These are phyloP conservation scores for Mucor velutinosus DNA, from an alignment of 371 early-diverging fungal genomes.

Conservation along the genomic window DNA sequence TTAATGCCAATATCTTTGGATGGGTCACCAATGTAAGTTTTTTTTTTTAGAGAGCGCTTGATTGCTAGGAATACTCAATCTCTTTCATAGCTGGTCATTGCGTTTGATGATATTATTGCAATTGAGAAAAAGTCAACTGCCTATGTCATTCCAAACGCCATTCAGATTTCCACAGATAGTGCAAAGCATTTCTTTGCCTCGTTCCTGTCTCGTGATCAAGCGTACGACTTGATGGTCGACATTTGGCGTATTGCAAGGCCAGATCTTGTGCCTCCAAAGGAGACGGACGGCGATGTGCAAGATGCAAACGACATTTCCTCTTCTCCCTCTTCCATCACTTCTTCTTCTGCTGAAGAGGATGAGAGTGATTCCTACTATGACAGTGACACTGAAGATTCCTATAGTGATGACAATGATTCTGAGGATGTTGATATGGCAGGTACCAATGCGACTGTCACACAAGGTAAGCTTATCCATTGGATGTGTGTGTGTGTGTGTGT, in stretches of 20 bases:
- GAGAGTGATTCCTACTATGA: conserved; percentile 6
- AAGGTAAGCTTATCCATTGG: neutral
- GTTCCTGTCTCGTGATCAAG: conserved; percentile 80
- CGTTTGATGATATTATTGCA: conserved; percentile 79
- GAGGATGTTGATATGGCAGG: neutral
- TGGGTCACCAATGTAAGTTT: conserved; percentile 85
- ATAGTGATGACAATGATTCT: neutral
- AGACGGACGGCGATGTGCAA: neutral
- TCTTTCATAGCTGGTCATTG: conserved; percentile 68
- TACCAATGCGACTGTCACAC: neutral
- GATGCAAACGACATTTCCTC: neutral
- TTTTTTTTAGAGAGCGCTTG: neutral
- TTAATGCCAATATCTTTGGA: conserved; percentile 95
- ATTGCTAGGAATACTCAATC: neutral
- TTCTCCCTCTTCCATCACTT: conserved; percentile 7
- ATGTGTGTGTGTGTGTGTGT: neutral
- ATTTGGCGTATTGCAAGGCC: conserved; percentile 51
- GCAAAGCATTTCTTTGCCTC: conserved; percentile 82
- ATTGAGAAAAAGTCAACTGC: conserved; percentile 84
- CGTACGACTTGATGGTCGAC: conserved; percentile 67
- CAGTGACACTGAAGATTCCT: conserved; percentile 12
- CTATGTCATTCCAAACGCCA: conserved; percentile 85
- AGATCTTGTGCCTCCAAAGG: neutral
- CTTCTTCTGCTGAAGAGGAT: neutral
- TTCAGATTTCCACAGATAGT: conserved; percentile 73